Base-by-base conservation (phyloP, 1,284 basidiomycete species). In the Rugosomyces carneus region DNA sequence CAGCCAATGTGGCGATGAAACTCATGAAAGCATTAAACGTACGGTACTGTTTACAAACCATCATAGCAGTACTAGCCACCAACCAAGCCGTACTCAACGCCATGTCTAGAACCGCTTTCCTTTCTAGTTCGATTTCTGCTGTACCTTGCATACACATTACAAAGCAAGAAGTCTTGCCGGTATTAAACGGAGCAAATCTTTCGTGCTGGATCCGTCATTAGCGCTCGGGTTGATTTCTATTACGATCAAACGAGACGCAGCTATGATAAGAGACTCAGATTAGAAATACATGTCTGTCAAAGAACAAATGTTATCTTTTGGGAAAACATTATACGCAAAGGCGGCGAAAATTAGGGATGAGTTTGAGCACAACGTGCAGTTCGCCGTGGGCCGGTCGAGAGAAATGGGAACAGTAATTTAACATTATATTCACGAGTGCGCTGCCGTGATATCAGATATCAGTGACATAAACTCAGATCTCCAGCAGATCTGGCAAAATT, bases 81-180 rank as follows among this genome's bases (percentile, higher is more conserved):
- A n/a, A n/a, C n/a, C n/a, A n/a, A n/a, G n/a, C n/a, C n/a, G 10
- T 26, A 10, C 24, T 10, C 5, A 10, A 26, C 24, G 5, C 24
- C 24, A 10, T 10, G 10, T 10, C 18, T 13, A 45, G 19, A 26
- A 51, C 45, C 20, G 61, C 59, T 15, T 61, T 61, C 38, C 51
- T 63, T 13, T 61, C 60, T 11, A 60, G 61, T 13, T 58, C 59
- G n/a, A 51, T 59, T 15, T 52, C 54, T 24, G 51, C 51, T n/a
- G 41, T 45, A 7, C 37, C 40, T 61, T 63, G 37, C n/a, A 26
- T 35, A 1, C 34, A 37, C 8, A 60, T 45, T 63, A 61, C 34
- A 47, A 46, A 21, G 44, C 51, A 2, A 32, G 40, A n/a, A 40
- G 60, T 2, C 44, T 42, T 5, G 16, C 38, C 3, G 60, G 58